Base-by-base conservation (phyloP, 2,329 filamentous ascomycete genomes). In the Furcasterigmium furcatum region DNA sequence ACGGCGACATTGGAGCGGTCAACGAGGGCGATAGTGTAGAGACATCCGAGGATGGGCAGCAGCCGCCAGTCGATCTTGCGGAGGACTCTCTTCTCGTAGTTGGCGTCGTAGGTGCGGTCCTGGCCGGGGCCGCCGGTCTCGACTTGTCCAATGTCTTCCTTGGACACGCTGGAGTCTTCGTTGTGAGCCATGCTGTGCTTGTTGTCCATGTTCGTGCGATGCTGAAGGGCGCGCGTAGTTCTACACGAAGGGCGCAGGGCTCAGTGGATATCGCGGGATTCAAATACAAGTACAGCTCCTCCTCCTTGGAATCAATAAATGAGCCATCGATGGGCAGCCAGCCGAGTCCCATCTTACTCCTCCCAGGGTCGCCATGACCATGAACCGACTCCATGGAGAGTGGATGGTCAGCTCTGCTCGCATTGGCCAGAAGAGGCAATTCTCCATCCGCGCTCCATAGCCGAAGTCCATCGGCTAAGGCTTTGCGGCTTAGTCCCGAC, bases 21-120 rank as follows among this genome's bases (percentile, higher is more conserved):
- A 12, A 62, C 45, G 47, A 58, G 51, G 41, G 56, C 54, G 39
- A 61, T 57, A 20, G 57, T 56, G 50, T 59, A 61, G 12, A 61
- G 47, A 24, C 54, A 46, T 30, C 55, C 57, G 22, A 61, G 56
- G 38, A 59, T 54, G n/a, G 58, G 57, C 6, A 61, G 35, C 10
- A 61, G 52, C 7, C 56, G 52, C 35, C 72, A 56, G n/a, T 69
- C 59, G 55, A 73, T 57, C 39, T 59, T 59, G 46, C 57, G 53
- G 6, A 55, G 50, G 9, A 58, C 44, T 8, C 34, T 16, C n/a
- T 18, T 36, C n/a, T 36, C 32, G n/a, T 16, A 35, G 14, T 5
- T 9, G 14, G 4, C 54, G 43, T 40, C 38, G 13, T n/a, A 22
- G 38, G 21, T 24, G 9, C 21, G 18, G 36, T 22, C 22, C 16